Evolutionary conservation across 2,329 filamentous ascomycete genomes (phyloP).

Genomic region (Clathrospora elynae): DNA sequence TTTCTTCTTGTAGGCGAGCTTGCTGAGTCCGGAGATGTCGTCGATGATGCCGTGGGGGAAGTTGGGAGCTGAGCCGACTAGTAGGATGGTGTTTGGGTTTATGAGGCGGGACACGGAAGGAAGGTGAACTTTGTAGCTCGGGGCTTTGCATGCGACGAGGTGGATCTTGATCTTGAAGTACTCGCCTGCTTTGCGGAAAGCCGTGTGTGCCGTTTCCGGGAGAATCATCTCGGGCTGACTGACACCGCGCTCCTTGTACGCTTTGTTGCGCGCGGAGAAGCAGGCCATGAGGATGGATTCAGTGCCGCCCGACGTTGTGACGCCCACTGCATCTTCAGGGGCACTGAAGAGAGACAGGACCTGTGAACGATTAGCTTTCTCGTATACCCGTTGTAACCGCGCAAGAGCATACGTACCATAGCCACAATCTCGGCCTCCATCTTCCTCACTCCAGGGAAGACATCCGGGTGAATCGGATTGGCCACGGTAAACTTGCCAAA

Average conservation of each 20-base stretch:
- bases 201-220: constrained; percentile 91
- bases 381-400: background rate
- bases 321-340: constrained; percentile 81
- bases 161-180: constrained; percentile 98
- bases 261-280: constrained; percentile 87
- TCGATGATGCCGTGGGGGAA: constrained; percentile 99
- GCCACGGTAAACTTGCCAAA: constrained; percentile 93
- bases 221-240: constrained; percentile 98
- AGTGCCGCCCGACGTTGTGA: constrained; percentile 89
- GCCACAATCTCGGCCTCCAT: constrained; percentile 99
- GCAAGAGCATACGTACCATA: constrained; percentile 72
- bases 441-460: constrained; percentile 96
- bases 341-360: constrained; percentile 83
- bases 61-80: constrained; percentile 95
- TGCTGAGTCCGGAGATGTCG: constrained; percentile 84
- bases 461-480: constrained; percentile 97
- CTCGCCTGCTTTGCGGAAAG: constrained; percentile 90
- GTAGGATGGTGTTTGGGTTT: constrained; percentile 90
- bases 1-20: constrained; percentile 76
- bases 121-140: constrained; percentile 82
- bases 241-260: constrained; percentile 79
- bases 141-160: constrained; percentile 83
- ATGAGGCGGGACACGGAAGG: constrained; percentile 79
- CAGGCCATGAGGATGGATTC: constrained; percentile 98
- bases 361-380: constrained; percentile 37